These are phyloP conservation scores for Cryoendolithus antarcticus DNA, from an alignment of 2,329 filamentous ascomycete genomes.

Conservation along the genomic window DNA sequence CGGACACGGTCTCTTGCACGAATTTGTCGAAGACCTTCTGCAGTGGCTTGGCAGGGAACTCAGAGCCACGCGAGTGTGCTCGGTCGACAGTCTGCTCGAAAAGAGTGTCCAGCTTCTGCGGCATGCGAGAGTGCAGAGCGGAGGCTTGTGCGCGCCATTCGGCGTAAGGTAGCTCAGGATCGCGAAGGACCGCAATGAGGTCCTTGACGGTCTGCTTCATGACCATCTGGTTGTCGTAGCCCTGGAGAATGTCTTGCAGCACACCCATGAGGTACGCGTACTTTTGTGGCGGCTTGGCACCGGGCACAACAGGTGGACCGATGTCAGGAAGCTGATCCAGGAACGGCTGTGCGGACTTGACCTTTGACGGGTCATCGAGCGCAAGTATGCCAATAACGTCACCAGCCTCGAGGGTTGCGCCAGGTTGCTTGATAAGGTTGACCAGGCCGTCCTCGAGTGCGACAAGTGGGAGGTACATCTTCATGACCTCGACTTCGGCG, in stretches of 20 bases:
- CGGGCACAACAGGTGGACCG: constrained; percentile 74
- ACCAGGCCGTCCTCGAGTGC: constrained; percentile 92
- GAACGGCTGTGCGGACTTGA: constrained; percentile 94
- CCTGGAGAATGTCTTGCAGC: constrained; percentile 75
- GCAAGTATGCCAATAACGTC: constrained; percentile 97
- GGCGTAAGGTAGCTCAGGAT: constrained; percentile 84
- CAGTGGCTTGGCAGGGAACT: constrained; percentile 87
- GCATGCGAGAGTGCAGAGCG: constrained; percentile 94
- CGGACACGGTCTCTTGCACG: constrained; percentile 69
- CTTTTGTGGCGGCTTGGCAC: constrained; percentile 81
- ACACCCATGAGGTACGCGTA: constrained; percentile 67
- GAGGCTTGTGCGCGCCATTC: constrained; percentile 96
- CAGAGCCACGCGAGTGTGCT: constrained; percentile 60
- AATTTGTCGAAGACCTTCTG: constrained; percentile 77
- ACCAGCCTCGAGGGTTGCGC: constrained; percentile 91
- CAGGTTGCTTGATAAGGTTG: constrained; percentile 97
- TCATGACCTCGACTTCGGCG: constrained; percentile 99
- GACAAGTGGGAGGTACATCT: constrained; percentile 99
- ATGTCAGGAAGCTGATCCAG: constrained; percentile 78
- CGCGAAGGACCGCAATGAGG: constrained; percentile 77
- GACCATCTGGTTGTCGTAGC: constrained; percentile 95
- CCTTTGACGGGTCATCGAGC: constrained; percentile 85
- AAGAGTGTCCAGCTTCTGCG: constrained; percentile 73
- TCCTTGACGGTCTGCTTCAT: constrained; percentile 80
- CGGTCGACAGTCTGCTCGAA: constrained; percentile 80